Base-by-base conservation (phyloP, 768 basidiomycete genomes). In the Mrakia frigida region DNA sequence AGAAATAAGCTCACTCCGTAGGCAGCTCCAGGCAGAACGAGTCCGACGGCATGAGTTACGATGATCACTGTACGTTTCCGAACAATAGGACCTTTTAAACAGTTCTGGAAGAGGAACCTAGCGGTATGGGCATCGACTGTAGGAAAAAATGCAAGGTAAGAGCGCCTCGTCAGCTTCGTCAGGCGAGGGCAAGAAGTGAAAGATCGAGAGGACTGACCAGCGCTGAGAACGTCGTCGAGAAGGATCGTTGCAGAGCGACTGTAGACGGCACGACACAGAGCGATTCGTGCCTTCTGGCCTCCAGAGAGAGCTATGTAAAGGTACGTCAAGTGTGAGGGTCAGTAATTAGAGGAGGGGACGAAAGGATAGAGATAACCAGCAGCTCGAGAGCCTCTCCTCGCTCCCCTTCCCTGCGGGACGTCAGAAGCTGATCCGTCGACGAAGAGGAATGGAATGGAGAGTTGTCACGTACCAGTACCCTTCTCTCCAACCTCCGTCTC, bases 51-150 rank as follows among this genome's bases (percentile, higher is more conserved):
- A 61, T 84, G 83, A 6, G 75, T 76, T 69, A 96, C 94, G 35
- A 98, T 86, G 63, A 98, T 86, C 71, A 95, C 85, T 0, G 95
- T 97, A 69, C 94, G 87, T 21, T n/a, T n/a, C 88, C 89, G 25
- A 85, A 94, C 86, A 56, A 97, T 84, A 69, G 90, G 89, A 13
- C 95, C 94, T 79, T 87, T 86, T 25, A 98, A 85, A 80, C 92
- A 94, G 74, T 93, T 86, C 28, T 88, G 86, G 80, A 90, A 90
- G 61, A 98, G 88, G 84, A 91, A 91, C 78, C 90, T 88, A 0
- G 93, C 91, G 0, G 92, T 94, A 79, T 90, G 89, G 2, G 89
- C 93, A 80, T 97, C 94, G 69, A 97, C 94, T 16, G 82, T 82
- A 68, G 79, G 80, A 37, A 33, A 33, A 25, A 23, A 39, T n/a